These are phyloP conservation scores for Populus trichocarpa DNA, from an alignment of 441 rosid genomes.

Conservation along the genomic window DNA sequence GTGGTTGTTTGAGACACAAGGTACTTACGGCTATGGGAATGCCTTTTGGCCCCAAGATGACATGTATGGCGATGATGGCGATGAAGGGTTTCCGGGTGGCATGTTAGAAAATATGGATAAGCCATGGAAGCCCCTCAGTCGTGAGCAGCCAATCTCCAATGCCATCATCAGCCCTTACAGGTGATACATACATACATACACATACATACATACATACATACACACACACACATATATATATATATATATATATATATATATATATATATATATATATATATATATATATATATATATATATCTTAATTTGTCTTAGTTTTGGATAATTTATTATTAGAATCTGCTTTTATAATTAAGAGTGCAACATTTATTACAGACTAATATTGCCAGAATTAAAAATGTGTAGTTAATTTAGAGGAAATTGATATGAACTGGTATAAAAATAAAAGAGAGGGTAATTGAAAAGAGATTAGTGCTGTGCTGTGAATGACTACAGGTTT, in stretches of 20 bases:
- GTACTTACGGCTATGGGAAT: constrained; percentile 85
- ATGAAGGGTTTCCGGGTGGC: constrained; percentile 51
- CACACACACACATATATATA: too few relatives aligned
- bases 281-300: too few relatives aligned
- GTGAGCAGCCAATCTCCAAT: constrained; percentile 48
- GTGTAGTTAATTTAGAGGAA: background rate
- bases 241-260: too few relatives aligned
- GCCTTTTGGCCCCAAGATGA: constrained; percentile 81
- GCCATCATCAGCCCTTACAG: constrained; percentile 84
- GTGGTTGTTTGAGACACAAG: constrained; percentile 83
- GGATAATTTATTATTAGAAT: background rate
- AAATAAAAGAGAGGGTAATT: too few relatives aligned
- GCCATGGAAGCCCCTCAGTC: constrained; percentile 88
- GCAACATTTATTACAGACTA: background rate
- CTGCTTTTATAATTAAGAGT: background rate
- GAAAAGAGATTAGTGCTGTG: background rate
- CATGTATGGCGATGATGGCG: constrained; percentile 53
- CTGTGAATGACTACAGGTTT: background rate
- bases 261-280: too few relatives aligned
- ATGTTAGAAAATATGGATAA: constrained; percentile 65
- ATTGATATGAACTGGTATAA: background rate
- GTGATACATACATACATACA: constrained; percentile 7
- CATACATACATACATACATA: too few relatives aligned
- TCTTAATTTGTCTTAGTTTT: background rate
- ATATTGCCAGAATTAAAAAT: background rate